A percentile compares a stretch with the other conserved stretches of the same genome.
phyloP scores from a whole-genome alignment of 805 yeast genomes.

The Tetrapisispora arboricola region DNA sequence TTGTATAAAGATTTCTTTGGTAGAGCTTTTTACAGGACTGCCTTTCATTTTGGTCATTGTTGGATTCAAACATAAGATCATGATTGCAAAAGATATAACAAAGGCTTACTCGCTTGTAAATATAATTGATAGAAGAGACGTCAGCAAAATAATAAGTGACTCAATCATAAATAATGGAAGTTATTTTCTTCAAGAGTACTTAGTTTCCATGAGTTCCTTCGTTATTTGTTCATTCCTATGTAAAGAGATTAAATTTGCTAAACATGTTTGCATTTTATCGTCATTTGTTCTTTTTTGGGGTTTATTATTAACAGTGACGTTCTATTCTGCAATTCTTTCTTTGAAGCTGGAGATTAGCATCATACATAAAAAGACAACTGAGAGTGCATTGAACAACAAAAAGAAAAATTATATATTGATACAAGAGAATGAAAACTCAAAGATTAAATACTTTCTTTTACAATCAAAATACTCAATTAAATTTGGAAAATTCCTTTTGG shows the following conservation, averaged over 20 bases:
- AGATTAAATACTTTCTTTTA: slow-evolving; percentile 13
- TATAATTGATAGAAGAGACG: slow-evolving; percentile 23
- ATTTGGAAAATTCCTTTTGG: slow-evolving; percentile 48
- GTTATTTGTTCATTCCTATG: slow-evolving; percentile 54
- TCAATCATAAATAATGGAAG: slow-evolving; percentile 31
- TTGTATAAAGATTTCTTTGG: slow-evolving; percentile 52
- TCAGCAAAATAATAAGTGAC: slow-evolving; percentile 25
- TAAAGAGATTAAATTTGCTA: slow-evolving; percentile 59
- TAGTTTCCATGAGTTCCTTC: slow-evolving; percentile 64
- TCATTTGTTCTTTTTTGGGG: slow-evolving; percentile 64
- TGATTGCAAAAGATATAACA: slow-evolving; percentile 53
- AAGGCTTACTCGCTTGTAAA: slow-evolving; percentile 27
- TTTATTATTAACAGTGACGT: slow-evolving; percentile 62
- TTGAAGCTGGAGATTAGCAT: slow-evolving; percentile 80
- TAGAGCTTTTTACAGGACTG: slow-evolving; percentile 76
- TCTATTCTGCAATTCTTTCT: slow-evolving; percentile 73
- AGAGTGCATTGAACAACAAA: too few species aligned
- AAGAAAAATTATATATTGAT: slow-evolving; percentile 50
- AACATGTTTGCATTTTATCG: slow-evolving; percentile 69
- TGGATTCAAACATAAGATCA: slow-evolving; percentile 81
- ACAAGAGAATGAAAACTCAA: slow-evolving; percentile 77
- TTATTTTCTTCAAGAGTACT: slow-evolving; percentile 54
- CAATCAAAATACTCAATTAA: slow-evolving; percentile 36
- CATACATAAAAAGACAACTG: slow-evolving; percentile 72
- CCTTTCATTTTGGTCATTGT: slow-evolving; percentile 88